Percentiles rank a stretch among this genome's conserved stretches.
Evolutionary conservation across 768 basidiomycete genomes (phyloP).

Genomic region (Fibroporia radiculosa): DNA sequence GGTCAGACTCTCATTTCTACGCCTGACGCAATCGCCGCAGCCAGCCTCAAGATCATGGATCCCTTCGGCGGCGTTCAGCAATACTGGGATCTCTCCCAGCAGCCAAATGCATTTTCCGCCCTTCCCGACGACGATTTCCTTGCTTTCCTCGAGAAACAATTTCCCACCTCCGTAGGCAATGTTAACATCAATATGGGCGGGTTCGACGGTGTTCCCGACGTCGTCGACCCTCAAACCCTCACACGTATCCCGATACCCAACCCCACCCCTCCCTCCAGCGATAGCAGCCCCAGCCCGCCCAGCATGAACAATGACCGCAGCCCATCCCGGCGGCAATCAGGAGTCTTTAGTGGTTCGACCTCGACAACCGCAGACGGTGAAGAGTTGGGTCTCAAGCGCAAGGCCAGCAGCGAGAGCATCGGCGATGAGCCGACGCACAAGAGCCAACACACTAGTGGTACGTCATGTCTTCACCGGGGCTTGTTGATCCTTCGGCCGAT

Average conservation of each 20-base stretch:
- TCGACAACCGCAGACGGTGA: constrained; percentile 28
- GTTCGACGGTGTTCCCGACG: constrained; percentile 25
- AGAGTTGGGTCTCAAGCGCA: constrained; percentile 61
- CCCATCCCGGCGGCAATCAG: constrained; percentile 25
- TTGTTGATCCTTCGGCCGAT: constrained; percentile 6
- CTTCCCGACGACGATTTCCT: constrained; percentile 73
- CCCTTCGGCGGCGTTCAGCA: constrained; percentile 34
- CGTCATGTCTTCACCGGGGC: constrained; percentile 18
- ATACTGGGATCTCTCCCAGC: constrained; percentile 60
- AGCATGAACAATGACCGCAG: constrained; percentile 31
- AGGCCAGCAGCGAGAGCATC: constrained; percentile 60
- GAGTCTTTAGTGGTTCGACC: constrained; percentile 18
- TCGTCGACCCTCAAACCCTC: constrained; percentile 55
- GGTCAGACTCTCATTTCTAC: constrained; percentile 7
- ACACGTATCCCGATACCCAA: constrained; percentile 41
- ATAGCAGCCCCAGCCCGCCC: constrained; percentile 74
- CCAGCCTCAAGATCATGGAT: constrained; percentile 35
- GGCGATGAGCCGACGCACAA: constrained; percentile 63
- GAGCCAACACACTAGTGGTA: constrained; percentile 50
- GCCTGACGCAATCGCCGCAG: constrained; percentile 3
- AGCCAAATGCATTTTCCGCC: constrained; percentile 50
- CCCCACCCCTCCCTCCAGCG: constrained; percentile 53
- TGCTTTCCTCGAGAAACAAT: constrained; percentile 71
- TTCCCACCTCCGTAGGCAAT: constrained; percentile 29
- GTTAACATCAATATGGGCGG: constrained; percentile 14